Percentiles rank a stretch among this genome's conserved stretches.
Conservation (phyloP, 306 rosid genomes). For the Mimosa pudica region DNA sequence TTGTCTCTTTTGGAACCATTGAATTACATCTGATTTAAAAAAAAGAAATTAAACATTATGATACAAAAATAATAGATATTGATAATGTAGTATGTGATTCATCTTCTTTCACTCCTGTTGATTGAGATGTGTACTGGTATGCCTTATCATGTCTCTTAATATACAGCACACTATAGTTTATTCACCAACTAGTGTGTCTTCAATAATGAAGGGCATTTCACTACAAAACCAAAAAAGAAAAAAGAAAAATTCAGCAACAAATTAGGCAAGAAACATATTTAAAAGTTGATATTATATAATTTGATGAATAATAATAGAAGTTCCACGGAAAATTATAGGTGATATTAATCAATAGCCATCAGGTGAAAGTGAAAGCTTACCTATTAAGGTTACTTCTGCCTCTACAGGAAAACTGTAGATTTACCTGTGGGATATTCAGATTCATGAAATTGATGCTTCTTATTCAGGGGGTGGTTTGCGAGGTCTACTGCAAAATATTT, state of each 20-base stretch:
- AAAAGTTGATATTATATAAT: constrained; percentile 2
- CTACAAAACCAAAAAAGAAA: constrained; percentile 42
- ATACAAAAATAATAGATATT: background rate
- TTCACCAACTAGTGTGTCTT: constrained; percentile 19
- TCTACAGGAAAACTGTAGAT: constrained; percentile 34
- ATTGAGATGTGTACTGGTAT: background rate
- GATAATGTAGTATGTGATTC: background rate
- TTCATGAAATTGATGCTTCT: constrained; percentile 41
- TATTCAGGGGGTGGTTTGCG: constrained; percentile 32
- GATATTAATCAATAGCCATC: background rate
- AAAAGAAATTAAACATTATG: background rate
- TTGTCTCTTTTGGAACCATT: background rate
- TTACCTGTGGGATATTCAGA: constrained; percentile 43
- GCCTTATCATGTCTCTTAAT: background rate
- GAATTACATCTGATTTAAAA: background rate
- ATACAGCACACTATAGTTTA: constrained; percentile 10
- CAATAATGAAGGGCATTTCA: constrained; percentile 30
- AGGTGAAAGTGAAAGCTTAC: constrained; percentile 8
- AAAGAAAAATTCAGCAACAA: constrained; percentile 38
- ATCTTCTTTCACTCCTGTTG: constrained; percentile 30
- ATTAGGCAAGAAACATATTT: constrained; percentile 24
- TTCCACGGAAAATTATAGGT: background rate
- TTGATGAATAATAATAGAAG: background rate
- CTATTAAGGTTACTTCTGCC: constrained; percentile 15
- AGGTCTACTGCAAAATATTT: constrained; percentile 27